Base-by-base conservation (phyloP, 1,284 basidiomycete genomes). In the Lignosus rhinocerotis region DNA sequence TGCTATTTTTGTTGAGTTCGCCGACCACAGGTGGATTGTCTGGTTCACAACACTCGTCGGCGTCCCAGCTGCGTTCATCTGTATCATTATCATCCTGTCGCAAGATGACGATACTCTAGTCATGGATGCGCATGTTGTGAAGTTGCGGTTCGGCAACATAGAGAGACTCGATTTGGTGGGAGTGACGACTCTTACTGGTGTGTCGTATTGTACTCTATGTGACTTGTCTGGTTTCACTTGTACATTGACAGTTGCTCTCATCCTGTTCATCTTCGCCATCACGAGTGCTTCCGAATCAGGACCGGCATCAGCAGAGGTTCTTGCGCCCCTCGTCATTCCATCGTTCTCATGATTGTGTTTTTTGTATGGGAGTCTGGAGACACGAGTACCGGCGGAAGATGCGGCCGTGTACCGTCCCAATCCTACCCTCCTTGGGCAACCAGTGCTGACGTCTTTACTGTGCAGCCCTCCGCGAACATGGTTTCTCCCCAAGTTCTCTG, bases 351-450 rank as follows among this genome's bases (percentile, higher is more conserved):
- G 17, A 55, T 61, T 17, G 67, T 44, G 3, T 81, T 81, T 65
- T 76, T 79, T 59, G 65, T 72, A 53, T 79, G 72, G 69, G 79
- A 80, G 63, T n/a, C n/a, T n/a, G n/a, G n/a, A n/a, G n/a, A 64
- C 73, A 3, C 25, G 58, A 0, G 62, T 78, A 7, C 76, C 73
- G 0, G 33, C 51, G 4, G 61, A 72, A 5, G 62, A 58, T 21
- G 77, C 78, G 8, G 72, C 72, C 2, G 68, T 79, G 75, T 79
- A 44, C 33, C n/a, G 65, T 66, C 6, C 17, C n/a, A n/a, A n/a
- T n/a, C n/a, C n/a, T n/a, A n/a, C n/a, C n/a, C n/a, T n/a, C n/a
- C n/a, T n/a, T n/a, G n/a, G n/a, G n/a, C n/a, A n/a, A n/a, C n/a
- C n/a, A n/a, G n/a, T n/a, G n/a, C n/a, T n/a, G n/a, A n/a, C n/a